A percentile compares a stretch with the other conserved stretches of the same genome.
Evolutionary conservation across 805 yeast species (phyloP).

Genomic region (Kluyveromyces wickerhamii): DNA sequence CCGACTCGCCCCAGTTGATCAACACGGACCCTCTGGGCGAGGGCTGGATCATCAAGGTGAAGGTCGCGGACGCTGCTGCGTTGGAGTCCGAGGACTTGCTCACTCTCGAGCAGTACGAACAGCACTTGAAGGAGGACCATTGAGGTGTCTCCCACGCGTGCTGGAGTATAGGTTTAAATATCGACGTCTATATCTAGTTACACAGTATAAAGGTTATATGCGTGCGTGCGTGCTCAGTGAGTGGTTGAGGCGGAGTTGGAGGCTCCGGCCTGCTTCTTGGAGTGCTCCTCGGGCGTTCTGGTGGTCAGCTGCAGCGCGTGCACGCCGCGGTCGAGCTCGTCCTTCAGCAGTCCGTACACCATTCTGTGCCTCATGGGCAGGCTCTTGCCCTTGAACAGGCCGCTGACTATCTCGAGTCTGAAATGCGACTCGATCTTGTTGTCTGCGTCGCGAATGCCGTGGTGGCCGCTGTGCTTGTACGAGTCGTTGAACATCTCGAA

Average conservation of each 20-base stretch:
- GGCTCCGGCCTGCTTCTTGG: constrained; percentile 9
- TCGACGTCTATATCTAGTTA: too few species aligned
- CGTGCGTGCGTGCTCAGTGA: not conserved
- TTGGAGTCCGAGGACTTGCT: constrained; percentile 42
- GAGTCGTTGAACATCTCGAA: constrained; percentile 70
- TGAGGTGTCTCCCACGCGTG: constrained; percentile 8
- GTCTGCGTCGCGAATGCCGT: constrained; percentile 64
- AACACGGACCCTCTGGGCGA: constrained; percentile 88
- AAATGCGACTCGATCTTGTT: constrained; percentile 80
- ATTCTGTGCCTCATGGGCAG: constrained; percentile 73
- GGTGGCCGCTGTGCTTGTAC: constrained; percentile 80
- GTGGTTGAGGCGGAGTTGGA: too few species aligned
- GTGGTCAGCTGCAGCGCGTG: constrained; percentile 87
- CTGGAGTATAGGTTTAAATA: too few species aligned
- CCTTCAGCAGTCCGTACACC: constrained; percentile 58
- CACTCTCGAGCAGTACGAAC: constrained; percentile 48
- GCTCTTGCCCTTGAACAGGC: constrained; percentile 53
- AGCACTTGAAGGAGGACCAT: constrained; percentile 49
- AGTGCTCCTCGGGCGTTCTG: constrained; percentile 58
- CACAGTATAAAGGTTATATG: not conserved
- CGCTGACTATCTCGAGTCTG: constrained; percentile 63
- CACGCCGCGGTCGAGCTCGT: constrained; percentile 68
- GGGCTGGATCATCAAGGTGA: constrained; percentile 85
- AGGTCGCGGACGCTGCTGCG: constrained; percentile 41
- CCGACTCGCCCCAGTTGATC: constrained; percentile 65